A percentile compares a stretch with the other conserved stretches of the same genome.
Evolutionary conservation across 768 basidiomycete genomes (phyloP).

Genomic region (Pilatotrama ljubarskyi): DNA sequence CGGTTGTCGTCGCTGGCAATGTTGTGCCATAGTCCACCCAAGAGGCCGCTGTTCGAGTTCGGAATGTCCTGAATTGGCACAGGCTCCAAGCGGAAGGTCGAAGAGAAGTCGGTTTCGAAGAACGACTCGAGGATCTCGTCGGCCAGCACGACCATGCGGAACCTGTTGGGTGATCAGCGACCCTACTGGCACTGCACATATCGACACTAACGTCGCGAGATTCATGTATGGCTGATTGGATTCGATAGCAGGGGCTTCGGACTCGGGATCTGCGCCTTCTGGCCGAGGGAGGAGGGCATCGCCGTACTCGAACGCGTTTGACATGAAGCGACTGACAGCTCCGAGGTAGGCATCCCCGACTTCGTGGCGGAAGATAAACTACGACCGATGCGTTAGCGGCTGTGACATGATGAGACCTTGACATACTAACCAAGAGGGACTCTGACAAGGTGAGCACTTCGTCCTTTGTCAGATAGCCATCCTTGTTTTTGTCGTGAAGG

Average conservation of each 20-base stretch:
- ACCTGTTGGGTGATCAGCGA: conserved; percentile 46
- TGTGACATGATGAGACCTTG: background rate
- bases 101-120: conserved; percentile 89
- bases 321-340: conserved; percentile 95
- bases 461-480: conserved; percentile 93
- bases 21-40: conserved; percentile 86
- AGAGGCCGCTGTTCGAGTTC: conserved; percentile 56
- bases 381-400: background rate
- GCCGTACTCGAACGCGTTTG: conserved; percentile 97
- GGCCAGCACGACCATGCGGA: conserved; percentile 98
- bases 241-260: conserved; percentile 47
- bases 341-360: conserved; percentile 95
- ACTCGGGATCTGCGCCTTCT: conserved; percentile 38
- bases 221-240: conserved; percentile 92
- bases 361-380: conserved; percentile 99
- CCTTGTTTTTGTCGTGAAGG: conserved; percentile 93
- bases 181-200: background rate
- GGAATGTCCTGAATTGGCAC: conserved; percentile 69
- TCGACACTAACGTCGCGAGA: conserved; percentile 67
- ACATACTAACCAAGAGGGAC: conserved; percentile 72
- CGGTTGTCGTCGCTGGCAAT: conserved; percentile 92
- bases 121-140: conserved; percentile 96
- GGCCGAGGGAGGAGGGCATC: conserved; percentile 79
- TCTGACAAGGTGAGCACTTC: conserved; percentile 95
- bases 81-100: conserved; percentile 80